Base-by-base conservation (phyloP, 768 basidiomycete genomes). In the Tubosaeta sp. region DNA sequence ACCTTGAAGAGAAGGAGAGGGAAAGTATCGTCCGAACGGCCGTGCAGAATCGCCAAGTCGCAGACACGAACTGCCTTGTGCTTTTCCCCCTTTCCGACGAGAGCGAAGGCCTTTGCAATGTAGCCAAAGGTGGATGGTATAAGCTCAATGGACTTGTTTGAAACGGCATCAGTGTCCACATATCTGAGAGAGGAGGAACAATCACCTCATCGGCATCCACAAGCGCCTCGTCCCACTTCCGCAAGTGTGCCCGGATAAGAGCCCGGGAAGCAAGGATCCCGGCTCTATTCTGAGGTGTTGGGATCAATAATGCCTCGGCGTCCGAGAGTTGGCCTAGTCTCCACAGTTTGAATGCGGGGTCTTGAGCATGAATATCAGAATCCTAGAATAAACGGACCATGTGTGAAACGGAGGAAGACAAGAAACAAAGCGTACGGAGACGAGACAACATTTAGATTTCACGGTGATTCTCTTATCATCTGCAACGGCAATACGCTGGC, bases 1-100 rank as follows among this genome's bases (percentile, higher is more conserved):
- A 51, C 51, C 44, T 55, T 52, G 18, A 40, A 12, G 3, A 50
- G 32, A n/a, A 43, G 49, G n/a, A 54, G 24, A 41, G 45, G 6
- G 7, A 11, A 19, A 27, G 18, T 12, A 3, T 10, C 25, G 6
- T 22, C 9, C 4, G 36, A 27, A 2, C 41, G 44, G 11, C 14
- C n/a, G 18, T n/a, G 35, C 11, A 32, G 9, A 10, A 34, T 30
- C 2, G 44, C 49, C 5, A 52, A 32, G 16, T 55, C 54, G 14
- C 40, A 55, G 6, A 19, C 3, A 3, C 11, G 7, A 40, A 14
- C 43, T 16, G 6, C 54, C 14, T 42, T 27, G 3, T 32, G 3
- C 25, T 3, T 48, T n/a, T 48, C 10, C 0, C 54, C 51, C 4
- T 22, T 34, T 1, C 46, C 25, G 1, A 48, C 29, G 7, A 22